These are phyloP conservation scores for Mucor irregularis DNA, from an alignment of 371 early-diverging fungal genomes.

Conservation along the genomic window DNA sequence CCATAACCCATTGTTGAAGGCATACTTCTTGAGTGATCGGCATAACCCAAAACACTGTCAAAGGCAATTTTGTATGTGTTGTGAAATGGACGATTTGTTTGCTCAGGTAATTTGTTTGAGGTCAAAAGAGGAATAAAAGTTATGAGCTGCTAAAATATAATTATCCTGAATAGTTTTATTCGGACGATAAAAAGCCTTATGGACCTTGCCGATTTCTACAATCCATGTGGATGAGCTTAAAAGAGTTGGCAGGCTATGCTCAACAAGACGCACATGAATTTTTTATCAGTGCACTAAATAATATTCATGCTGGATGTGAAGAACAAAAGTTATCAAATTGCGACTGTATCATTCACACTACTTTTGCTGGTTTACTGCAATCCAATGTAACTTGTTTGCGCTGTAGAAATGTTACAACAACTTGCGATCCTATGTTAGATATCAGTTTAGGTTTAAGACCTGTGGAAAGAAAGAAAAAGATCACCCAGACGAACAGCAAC, in stretches of 20 bases:
- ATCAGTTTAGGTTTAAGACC: slow-evolving; percentile 82
- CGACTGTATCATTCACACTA: slow-evolving; percentile 86
- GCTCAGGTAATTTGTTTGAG: slow-evolving; percentile 48
- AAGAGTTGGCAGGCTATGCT: slow-evolving; percentile 87
- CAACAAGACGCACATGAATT: slow-evolving; percentile 98
- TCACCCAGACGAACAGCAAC: neutral
- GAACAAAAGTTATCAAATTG: slow-evolving; percentile 54
- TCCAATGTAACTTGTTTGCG: slow-evolving; percentile 85
- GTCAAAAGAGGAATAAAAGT: neutral
- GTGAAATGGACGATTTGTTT: slow-evolving; percentile 86
- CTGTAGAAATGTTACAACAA: slow-evolving; percentile 80
- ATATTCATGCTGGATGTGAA: slow-evolving; percentile 74
- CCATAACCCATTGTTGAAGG: slow-evolving; percentile 88
- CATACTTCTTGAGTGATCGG: slow-evolving; percentile 85
- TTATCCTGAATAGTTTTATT: slow-evolving; percentile 57
- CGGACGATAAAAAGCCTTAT: slow-evolving; percentile 72
- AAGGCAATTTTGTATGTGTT: slow-evolving; percentile 82
- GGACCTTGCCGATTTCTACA: slow-evolving; percentile 84
- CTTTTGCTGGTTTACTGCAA: slow-evolving; percentile 89
- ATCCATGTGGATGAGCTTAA: slow-evolving; percentile 86
- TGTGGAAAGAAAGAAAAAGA: slow-evolving; percentile 41
- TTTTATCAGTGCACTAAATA: slow-evolving; percentile 86
- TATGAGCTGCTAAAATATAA: neutral
- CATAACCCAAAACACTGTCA: slow-evolving; percentile 74
- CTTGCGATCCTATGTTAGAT: slow-evolving; percentile 90